Evolutionary conservation across 371 early-diverging fungal species (phyloP).

Genomic region (Mucor velutinosus): DNA sequence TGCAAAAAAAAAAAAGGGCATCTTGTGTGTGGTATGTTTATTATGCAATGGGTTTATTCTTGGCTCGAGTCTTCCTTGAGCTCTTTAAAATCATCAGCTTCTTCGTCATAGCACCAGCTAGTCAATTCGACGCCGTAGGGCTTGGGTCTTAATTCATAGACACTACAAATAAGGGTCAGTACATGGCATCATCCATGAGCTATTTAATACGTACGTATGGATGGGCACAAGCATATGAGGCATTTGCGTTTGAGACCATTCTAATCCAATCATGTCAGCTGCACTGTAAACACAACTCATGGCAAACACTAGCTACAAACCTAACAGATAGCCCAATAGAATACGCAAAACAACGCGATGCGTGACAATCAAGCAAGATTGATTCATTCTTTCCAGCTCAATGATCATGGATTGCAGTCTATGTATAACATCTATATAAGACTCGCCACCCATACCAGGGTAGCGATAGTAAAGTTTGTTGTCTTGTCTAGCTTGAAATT

Average conservation of each 20-base stretch:
- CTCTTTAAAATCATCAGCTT: conserved; percentile 39
- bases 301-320: too few species aligned
- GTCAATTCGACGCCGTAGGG: conserved; percentile 75
- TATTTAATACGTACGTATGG: conserved; percentile 40
- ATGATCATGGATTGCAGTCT: conserved; percentile 81
- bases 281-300: too few species aligned
- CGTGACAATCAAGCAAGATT: conserved; percentile 74
- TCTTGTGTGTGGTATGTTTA: not conserved
- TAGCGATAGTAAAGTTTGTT: conserved; percentile 84
- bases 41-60: conserved; percentile 30
- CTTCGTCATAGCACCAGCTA: conserved; percentile 46
- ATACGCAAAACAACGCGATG: conserved; percentile 77
- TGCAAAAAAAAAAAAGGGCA: too few species aligned
- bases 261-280: conserved; percentile 28
- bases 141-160: conserved; percentile 58
- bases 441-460: conserved; percentile 86
- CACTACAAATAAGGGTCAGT: conserved; percentile 12
- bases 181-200: too few species aligned
- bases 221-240: conserved; percentile 59
- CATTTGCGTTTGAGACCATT: conserved; percentile 73
- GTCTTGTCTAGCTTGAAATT: conserved; percentile 62
- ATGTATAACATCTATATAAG: conserved; percentile 85
- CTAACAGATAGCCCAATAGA: conserved; percentile 68
- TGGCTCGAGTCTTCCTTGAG: not conserved
- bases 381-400: conserved; percentile 82